Conservation (phyloP, 176 grass and related monocot species). For the Aegilops longissima region DNA sequence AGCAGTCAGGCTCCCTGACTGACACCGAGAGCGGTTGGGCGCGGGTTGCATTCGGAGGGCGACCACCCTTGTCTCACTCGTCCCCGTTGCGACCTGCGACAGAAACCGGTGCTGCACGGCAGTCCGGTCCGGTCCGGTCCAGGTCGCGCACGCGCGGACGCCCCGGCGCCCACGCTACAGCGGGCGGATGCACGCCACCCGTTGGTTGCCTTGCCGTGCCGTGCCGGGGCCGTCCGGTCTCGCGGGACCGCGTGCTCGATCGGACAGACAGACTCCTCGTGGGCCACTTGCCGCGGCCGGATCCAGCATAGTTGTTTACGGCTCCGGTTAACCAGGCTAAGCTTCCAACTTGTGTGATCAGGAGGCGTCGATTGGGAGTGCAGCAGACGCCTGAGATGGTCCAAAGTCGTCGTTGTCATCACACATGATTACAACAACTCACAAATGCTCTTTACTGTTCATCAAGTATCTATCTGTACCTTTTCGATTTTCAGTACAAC, state of each 20-base stretch:
- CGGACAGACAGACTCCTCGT: not conserved
- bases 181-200: not conserved
- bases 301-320: not conserved
- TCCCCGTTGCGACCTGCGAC: not conserved
- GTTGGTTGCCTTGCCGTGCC: not conserved
- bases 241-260: not conserved
- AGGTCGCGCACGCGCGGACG: no score
- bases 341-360: not conserved
- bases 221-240: not conserved
- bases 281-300: not conserved
- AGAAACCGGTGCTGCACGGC: no score
- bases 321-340: not conserved
- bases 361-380: not conserved
- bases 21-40: not conserved
- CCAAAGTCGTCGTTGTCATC: no score
- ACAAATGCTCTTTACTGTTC: conserved; percentile 30
- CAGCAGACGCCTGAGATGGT: not conserved
- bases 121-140: not conserved
- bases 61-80: not conserved
- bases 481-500: conserved; percentile 3
- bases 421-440: conserved; percentile 14
- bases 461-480: conserved; percentile 25
- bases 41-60: not conserved
- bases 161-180: not conserved
- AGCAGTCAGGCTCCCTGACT: not conserved